A percentile compares a stretch with the other conserved stretches of the same genome.
Conservation (phyloP, 169 alveolate genomes). For the Neospora caninum region DNA sequence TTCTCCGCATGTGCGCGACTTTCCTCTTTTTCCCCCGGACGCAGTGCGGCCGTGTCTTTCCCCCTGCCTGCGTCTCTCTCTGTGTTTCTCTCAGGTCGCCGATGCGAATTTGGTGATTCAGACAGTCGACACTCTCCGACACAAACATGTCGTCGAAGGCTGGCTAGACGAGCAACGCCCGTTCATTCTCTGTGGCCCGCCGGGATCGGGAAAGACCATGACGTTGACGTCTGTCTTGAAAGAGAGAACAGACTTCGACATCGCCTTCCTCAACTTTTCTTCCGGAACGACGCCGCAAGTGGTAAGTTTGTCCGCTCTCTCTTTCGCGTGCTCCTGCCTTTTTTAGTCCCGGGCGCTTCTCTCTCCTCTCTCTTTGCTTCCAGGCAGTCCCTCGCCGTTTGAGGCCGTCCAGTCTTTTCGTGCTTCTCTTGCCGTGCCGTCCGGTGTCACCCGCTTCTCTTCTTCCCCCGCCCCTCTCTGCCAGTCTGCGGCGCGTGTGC, state of each 20-base stretch:
- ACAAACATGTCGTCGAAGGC: slow-evolving; percentile 93
- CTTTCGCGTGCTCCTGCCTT: not conserved
- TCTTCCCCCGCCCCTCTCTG: no score
- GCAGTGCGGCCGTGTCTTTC: not conserved
- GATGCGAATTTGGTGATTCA: slow-evolving; percentile 96
- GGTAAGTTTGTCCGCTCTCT: slow-evolving; percentile 14
- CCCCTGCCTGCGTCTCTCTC: not conserved
- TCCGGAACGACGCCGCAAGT: slow-evolving; percentile 94
- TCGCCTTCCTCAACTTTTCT: slow-evolving; percentile 95
- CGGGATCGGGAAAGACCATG: slow-evolving; percentile 98
- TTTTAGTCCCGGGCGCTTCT: not conserved
- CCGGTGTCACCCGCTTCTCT: no score
- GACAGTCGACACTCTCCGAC: slow-evolving; percentile 97
- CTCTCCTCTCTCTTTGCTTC: not conserved
- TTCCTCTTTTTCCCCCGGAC: not conserved
- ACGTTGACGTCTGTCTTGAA: slow-evolving; percentile 95
- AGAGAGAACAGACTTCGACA: slow-evolving; percentile 92
- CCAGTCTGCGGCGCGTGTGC: no score
- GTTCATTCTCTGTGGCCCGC: slow-evolving; percentile 98
- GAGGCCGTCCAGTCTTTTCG: no score
- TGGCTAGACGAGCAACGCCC: slow-evolving; percentile 96
- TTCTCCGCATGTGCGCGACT: not conserved
- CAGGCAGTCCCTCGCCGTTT: no score
- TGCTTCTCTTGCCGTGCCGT: no score
- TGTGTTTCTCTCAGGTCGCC: slow-evolving; percentile 81